These are phyloP conservation scores for Tricholoma sp. DNA, from an alignment of 768 basidiomycete species.

Conservation along the genomic window DNA sequence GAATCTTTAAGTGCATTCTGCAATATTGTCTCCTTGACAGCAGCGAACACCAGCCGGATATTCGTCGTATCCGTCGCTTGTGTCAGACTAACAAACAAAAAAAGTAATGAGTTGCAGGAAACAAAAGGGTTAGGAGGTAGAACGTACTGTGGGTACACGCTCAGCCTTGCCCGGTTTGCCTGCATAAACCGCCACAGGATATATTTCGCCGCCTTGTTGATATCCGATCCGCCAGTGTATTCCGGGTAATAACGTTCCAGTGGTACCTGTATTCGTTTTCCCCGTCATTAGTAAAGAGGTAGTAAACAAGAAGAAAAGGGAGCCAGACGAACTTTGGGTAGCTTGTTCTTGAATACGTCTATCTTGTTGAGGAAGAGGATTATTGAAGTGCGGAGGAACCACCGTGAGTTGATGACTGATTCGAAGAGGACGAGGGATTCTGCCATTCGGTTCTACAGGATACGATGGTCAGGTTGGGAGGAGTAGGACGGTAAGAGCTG, in stretches of 20 bases:
- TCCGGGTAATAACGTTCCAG: slow-evolving; percentile 81
- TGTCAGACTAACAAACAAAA: no score
- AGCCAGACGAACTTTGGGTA: slow-evolving; percentile 47
- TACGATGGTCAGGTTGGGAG: no score
- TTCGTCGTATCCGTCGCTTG: slow-evolving; percentile 16
- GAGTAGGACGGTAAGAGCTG: no score
- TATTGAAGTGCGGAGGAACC: slow-evolving; percentile 89
- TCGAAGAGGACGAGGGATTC: slow-evolving; percentile 90
- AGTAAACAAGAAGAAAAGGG: not conserved
- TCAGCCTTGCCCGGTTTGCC: slow-evolving; percentile 76
- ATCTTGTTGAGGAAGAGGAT: slow-evolving; percentile 94
- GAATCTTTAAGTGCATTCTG: slow-evolving; percentile 12
- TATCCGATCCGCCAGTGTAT: slow-evolving; percentile 83
- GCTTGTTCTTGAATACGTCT: slow-evolving; percentile 86
- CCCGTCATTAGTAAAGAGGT: not conserved
- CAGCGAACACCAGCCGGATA: slow-evolving; percentile 12
- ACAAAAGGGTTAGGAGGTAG: no score
- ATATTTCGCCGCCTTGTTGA: slow-evolving; percentile 93
- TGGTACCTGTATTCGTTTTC: slow-evolving; percentile 55
- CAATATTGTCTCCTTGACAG: slow-evolving; percentile 14
- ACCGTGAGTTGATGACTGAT: slow-evolving; percentile 89
- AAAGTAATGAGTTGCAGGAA: not conserved
- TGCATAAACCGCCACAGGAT: slow-evolving; percentile 96
- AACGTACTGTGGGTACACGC: slow-evolving; percentile 86
- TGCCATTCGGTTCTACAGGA: slow-evolving; percentile 79